Conservation (phyloP, 2,329 filamentous ascomycete species). For the Fusarium pininemorale region DNA sequence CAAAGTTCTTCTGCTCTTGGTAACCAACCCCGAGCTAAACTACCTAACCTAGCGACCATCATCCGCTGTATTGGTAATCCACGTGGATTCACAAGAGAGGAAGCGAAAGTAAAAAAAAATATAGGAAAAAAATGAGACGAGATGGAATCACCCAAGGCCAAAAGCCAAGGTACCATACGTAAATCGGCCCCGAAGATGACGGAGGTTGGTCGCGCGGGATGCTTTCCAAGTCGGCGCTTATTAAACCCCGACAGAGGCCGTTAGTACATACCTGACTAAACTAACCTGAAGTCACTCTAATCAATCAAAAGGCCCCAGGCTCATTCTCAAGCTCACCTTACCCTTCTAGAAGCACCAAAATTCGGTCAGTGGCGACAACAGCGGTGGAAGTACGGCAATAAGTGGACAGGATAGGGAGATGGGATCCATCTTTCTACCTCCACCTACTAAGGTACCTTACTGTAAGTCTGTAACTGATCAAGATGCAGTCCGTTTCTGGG, state of each 20-base stretch:
- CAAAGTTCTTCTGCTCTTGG: neutral
- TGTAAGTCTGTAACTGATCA: neutral
- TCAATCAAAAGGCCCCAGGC: neutral
- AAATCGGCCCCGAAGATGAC: constrained; percentile 1
- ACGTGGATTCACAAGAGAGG: neutral
- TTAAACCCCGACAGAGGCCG: too few relatives aligned
- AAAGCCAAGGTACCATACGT: neutral
- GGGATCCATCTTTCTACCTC: neutral
- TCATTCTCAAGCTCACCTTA: constrained; percentile 6
- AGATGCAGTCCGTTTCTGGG: neutral
- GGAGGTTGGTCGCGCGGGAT: constrained; percentile 7
- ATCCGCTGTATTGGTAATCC: constrained; percentile 1
- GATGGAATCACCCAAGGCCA: constrained; percentile 9
- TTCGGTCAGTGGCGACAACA: constrained; percentile 25
- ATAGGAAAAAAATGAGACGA: neutral
- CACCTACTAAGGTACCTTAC: neutral
- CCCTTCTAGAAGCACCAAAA: constrained; percentile 24
- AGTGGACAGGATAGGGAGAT: neutral
- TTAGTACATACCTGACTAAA: too few relatives aligned
- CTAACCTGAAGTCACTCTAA: neutral
- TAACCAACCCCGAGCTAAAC: neutral
- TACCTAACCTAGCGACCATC: neutral
- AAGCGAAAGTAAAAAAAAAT: neutral
- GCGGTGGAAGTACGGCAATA: constrained; percentile 23
- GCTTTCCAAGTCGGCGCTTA: too few relatives aligned